phyloP scores from a whole-genome alignment of 2,329 filamentous ascomycete species.

The Sordariomycetes sp. region DNA sequence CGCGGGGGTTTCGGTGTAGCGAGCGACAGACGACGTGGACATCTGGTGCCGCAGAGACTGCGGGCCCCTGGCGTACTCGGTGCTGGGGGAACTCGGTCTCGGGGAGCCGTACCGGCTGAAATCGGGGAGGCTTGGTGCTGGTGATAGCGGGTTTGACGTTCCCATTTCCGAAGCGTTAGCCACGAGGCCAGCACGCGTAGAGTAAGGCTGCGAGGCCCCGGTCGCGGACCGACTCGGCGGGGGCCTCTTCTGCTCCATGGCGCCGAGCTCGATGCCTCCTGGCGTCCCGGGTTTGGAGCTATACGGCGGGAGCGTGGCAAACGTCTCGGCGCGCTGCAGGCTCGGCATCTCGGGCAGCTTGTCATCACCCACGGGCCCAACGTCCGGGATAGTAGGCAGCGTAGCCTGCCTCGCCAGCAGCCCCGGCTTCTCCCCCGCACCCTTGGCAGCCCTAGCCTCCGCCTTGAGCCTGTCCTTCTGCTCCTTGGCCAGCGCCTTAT shows the following conservation, averaged over 20 bases:
- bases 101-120: conserved; percentile 11
- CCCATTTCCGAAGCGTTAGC: conserved; percentile 34
- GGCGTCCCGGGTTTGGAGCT: conserved; percentile 44
- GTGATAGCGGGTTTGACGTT: neutral
- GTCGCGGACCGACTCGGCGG: conserved; percentile 35
- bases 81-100: conserved; percentile 21
- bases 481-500: conserved; percentile 75
- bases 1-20: conserved; percentile 14
- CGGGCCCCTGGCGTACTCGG: conserved; percentile 13
- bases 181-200: conserved; percentile 50
- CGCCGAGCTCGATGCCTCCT: conserved; percentile 35
- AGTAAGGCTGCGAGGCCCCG: conserved; percentile 41
- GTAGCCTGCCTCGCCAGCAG: conserved; percentile 48
- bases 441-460: conserved; percentile 35
- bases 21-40: conserved; percentile 1
- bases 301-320: conserved; percentile 48
- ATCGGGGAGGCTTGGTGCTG: conserved; percentile 5
- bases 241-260: conserved; percentile 36
- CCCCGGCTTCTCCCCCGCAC: conserved; percentile 35
- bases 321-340: conserved; percentile 45
- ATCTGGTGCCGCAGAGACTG: conserved; percentile 5
- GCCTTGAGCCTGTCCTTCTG: conserved; percentile 44
- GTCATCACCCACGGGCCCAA: conserved; percentile 23
- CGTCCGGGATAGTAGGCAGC: conserved; percentile 44
- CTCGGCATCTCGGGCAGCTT: conserved; percentile 45